Evolutionary conservation across 2,329 filamentous ascomycete species (phyloP).

Genomic region (Trichoderma sp.): DNA sequence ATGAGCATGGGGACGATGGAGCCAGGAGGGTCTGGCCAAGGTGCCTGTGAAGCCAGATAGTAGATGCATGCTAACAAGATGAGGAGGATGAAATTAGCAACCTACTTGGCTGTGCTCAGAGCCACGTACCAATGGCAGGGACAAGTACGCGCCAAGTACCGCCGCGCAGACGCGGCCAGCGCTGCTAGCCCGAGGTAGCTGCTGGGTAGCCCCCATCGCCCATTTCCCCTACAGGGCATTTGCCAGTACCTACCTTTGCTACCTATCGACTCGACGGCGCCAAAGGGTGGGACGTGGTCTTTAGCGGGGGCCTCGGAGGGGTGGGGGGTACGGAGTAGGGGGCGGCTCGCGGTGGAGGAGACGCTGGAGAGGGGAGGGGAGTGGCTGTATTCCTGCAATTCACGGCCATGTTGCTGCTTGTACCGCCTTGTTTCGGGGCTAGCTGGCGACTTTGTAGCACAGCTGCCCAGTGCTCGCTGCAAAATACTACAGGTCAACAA

Average conservation of each 20-base stretch:
- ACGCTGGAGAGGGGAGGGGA: background rate
- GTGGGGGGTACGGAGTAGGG: background rate
- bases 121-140: background rate
- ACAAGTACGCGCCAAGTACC: background rate
- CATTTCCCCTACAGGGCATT: slow-evolving; percentile 2
- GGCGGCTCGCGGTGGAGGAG: background rate
- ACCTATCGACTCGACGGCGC: slow-evolving; percentile 20
- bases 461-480: background rate
- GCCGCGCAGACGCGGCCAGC: background rate
- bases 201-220: background rate
- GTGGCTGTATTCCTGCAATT: background rate
- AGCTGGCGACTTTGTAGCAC: slow-evolving; percentile 8
- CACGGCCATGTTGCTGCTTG: slow-evolving; percentile 15
- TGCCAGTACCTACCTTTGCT: slow-evolving; percentile 6
- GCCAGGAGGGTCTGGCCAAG: slow-evolving; percentile 34
- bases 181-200: background rate
- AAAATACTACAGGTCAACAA: slow-evolving; percentile 12
- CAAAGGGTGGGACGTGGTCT: slow-evolving; percentile 2
- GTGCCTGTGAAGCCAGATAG: slow-evolving; percentile 26
- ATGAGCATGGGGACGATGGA: slow-evolving; percentile 40
- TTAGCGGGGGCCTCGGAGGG: slow-evolving; percentile 1
- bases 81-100: background rate
- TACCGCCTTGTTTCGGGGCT: slow-evolving; percentile 19
- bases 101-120: background rate
- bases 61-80: slow-evolving; percentile 26